Conservation (phyloP, 2,329 filamentous ascomycete genomes). For the Paecilomyces formosus region DNA sequence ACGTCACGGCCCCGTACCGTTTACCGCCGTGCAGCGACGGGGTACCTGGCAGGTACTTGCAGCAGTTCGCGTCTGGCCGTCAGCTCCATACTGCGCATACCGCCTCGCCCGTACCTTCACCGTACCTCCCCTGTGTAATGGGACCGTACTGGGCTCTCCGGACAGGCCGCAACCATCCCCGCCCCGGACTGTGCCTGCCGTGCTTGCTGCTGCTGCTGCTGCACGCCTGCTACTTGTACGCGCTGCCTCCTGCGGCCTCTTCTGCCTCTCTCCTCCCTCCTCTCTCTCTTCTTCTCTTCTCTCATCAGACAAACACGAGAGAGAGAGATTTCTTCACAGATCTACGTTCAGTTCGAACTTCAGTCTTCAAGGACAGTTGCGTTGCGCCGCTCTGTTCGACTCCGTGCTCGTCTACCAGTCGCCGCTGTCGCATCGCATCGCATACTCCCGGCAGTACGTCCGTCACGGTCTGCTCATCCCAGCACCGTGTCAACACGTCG, state of each 20-base stretch:
- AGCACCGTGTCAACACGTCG: constrained; percentile 1
- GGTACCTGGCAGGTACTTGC: not conserved
- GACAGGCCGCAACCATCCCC: not conserved
- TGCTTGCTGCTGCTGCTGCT: no score
- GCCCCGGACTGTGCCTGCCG: not conserved
- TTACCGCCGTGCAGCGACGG: not conserved
- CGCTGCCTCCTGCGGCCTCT: constrained; percentile 1
- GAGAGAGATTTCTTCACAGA: not conserved
- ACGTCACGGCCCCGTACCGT: not conserved
- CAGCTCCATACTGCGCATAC: not conserved
- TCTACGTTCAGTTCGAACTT: not conserved
- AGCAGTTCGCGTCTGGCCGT: not conserved
- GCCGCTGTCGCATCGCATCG: constrained; percentile 5
- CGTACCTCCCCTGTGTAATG: not conserved
- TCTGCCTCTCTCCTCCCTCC: not conserved
- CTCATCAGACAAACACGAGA: not conserved
- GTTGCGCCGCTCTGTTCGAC: constrained; percentile 1
- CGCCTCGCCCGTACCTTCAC: not conserved
- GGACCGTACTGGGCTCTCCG: not conserved
- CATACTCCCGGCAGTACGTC: not conserved
- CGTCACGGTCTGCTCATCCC: not conserved
- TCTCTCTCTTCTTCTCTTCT: not conserved
- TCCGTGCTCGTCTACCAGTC: not conserved
- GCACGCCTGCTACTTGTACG: not conserved
- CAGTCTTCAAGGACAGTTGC: not conserved